Evolutionary conservation across 2,329 filamentous ascomycete species (phyloP).

Genomic region (Monosporascus sp.): DNA sequence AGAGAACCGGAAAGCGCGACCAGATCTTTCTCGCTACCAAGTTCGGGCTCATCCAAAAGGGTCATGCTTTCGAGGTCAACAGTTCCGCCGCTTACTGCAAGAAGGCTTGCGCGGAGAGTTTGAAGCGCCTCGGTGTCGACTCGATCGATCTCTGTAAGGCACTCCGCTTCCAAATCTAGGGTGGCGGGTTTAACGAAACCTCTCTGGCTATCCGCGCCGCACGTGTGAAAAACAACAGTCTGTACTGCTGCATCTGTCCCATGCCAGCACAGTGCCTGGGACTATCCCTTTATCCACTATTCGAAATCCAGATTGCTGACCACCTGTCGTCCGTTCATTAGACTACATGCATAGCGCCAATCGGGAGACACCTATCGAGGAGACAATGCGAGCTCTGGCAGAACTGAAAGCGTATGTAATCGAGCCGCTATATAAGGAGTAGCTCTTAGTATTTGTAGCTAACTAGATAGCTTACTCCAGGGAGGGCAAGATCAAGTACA

Average conservation of each 20-base stretch:
- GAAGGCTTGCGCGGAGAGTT: conserved; percentile 33
- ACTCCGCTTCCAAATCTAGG: neutral
- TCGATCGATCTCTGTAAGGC: conserved; percentile 38
- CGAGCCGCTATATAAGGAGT: neutral
- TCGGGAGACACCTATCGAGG: conserved; percentile 38
- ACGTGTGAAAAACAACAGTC: neutral
- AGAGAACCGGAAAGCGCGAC: conserved; percentile 35
- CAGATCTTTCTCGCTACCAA: conserved; percentile 50
- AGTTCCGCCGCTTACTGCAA: conserved; percentile 36
- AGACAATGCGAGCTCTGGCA: conserved; percentile 38
- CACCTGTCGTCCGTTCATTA: neutral
- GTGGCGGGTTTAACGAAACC: neutral
- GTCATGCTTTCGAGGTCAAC: conserved; percentile 19
- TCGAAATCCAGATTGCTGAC: neutral
- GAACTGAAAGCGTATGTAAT: conserved; percentile 31
- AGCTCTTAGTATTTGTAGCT: neutral
- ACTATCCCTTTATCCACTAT: too few relatives aligned
- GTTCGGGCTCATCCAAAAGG: conserved; percentile 33
- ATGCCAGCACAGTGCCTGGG: too few relatives aligned
- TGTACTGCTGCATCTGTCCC: too few relatives aligned
- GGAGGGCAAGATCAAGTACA: conserved; percentile 47
- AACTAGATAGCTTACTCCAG: conserved; percentile 11
- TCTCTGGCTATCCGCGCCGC: neutral
- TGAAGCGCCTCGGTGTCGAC: conserved; percentile 35
- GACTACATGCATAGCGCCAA: conserved; percentile 41